A percentile compares a stretch with the other conserved stretches of the same genome.
These are phyloP conservation scores for Annulohypoxylon nitens DNA, from an alignment of 495 filamentous ascomycete species.

Conservation along the genomic window DNA sequence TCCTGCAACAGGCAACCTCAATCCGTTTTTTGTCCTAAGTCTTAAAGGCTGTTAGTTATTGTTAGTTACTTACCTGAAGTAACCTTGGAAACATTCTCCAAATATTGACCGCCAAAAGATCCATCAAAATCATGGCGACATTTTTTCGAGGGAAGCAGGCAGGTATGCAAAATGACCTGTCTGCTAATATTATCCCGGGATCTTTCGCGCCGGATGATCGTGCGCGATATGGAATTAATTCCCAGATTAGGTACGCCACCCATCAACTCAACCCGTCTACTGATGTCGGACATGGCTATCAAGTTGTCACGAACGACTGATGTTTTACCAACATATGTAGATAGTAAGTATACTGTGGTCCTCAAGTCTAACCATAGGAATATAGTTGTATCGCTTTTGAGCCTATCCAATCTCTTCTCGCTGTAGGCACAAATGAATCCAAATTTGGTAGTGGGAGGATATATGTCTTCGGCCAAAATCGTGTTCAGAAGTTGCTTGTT, in stretches of 20 bases:
- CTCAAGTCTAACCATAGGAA: constrained; percentile 26
- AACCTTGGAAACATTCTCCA: background rate
- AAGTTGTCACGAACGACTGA: background rate
- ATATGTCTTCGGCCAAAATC: constrained; percentile 88
- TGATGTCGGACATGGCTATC: constrained; percentile 1
- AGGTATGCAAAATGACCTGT: constrained; percentile 91
- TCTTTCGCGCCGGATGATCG: constrained; percentile 87
- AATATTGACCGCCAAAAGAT: constrained; percentile 9
- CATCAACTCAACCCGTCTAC: background rate
- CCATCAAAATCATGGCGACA: constrained; percentile 72
- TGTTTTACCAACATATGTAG: background rate
- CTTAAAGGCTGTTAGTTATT: background rate
- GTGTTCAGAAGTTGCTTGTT: constrained; percentile 79
- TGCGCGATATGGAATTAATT: constrained; percentile 86
- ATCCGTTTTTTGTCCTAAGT: background rate
- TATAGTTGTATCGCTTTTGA: constrained; percentile 84
- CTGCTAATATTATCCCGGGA: constrained; percentile 78
- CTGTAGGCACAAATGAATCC: constrained; percentile 89
- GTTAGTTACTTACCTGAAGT: background rate
- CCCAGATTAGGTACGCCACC: constrained; percentile 73
- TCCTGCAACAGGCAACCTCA: constrained; percentile 3
- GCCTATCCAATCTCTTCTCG: constrained; percentile 91
- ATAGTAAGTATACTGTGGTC: constrained; percentile 7
- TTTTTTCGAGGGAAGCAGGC: constrained; percentile 93
- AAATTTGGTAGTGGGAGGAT: constrained; percentile 83